Base-by-base conservation (phyloP, 1,139 yeast species). In the Ogataea hybrid region DNA sequence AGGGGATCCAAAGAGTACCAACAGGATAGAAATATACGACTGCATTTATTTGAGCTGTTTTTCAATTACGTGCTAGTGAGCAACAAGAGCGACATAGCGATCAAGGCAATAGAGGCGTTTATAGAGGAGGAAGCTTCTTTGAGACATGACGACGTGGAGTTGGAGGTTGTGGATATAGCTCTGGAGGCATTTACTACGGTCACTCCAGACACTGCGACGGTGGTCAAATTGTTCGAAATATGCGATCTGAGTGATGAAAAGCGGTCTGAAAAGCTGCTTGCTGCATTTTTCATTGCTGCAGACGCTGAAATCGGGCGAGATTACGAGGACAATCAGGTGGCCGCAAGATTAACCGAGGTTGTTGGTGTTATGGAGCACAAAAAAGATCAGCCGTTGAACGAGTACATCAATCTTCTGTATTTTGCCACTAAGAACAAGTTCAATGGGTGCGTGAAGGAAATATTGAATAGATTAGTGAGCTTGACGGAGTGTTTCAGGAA, bases 21-120 rank as follows among this genome's bases (percentile, higher is more conserved):
- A 1, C 15, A 42, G 15, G 49, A 57, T 37, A 18, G 23, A 10
- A 38, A 32, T 4, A 32, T 53, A 9, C 46, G 64, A 32, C 39
- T 61, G 39, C 54, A 59, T 27, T 42, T 61, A 4, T 59, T 61
- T 46, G 63, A 59, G 43, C 49, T 61, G n/a, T 62, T 62, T 39
- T 31, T 59, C 32, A 58, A 58, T 37, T 62, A 61, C 41, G 53
- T 59, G 6, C 32, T 59, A 28, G 43, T 62, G 21, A 57, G 64
- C 34, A 47, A 53, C 10, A 56, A 58, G 20, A 44, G 61, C 15
- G 34, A 43, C 4, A 52, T 47, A 32, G 41, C 58, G n/a, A 35
- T 48, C 22, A 52, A 48, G 29, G 46, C 58, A 4, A 46, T 61
- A 11, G 54, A 56, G 20, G 60, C 62, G 2, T 59, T 58, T 28